A percentile compares a stretch with the other conserved stretches of the same genome.
Evolutionary conservation across 441 rosid genomes (phyloP).

Genomic region (Gossypium aridum): DNA sequence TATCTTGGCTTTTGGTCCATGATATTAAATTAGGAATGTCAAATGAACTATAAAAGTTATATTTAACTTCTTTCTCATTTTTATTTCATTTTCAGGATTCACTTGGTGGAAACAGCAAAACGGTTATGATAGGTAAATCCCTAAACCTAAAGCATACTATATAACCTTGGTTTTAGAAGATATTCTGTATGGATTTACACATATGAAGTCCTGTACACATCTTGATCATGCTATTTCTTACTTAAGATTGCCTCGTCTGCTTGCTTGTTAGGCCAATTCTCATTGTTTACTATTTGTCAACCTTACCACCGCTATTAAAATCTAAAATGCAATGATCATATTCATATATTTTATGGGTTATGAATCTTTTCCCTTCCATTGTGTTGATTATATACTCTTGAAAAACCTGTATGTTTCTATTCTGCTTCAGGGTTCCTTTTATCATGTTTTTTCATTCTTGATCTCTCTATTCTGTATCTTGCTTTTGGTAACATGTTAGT

Average conservation of each 20-base stretch:
- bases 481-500: background rate
- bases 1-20: background rate
- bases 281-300: background rate
- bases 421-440: background rate
- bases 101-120: conserved; percentile 69
- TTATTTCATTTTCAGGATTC: conserved; percentile 44
- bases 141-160: background rate
- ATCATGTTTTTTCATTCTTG: background rate
- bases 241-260: background rate
- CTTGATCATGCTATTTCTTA: background rate
- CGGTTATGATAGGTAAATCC: conserved; percentile 58
- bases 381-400: background rate
- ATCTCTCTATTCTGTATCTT: background rate
- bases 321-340: background rate
- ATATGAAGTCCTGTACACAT: background rate
- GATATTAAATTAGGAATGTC: conserved; percentile 9
- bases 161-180: background rate
- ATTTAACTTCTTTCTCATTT: conserved; percentile 2
- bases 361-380: background rate
- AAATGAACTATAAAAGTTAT: background rate
- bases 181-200: background rate
- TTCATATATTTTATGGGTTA: background rate
- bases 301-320: background rate
- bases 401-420: background rate
- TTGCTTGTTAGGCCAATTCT: background rate